A percentile compares a stretch with the other conserved stretches of the same genome.
Evolutionary conservation across 2,329 filamentous ascomycete genomes (phyloP).

Genomic region (Phoma sp.): DNA sequence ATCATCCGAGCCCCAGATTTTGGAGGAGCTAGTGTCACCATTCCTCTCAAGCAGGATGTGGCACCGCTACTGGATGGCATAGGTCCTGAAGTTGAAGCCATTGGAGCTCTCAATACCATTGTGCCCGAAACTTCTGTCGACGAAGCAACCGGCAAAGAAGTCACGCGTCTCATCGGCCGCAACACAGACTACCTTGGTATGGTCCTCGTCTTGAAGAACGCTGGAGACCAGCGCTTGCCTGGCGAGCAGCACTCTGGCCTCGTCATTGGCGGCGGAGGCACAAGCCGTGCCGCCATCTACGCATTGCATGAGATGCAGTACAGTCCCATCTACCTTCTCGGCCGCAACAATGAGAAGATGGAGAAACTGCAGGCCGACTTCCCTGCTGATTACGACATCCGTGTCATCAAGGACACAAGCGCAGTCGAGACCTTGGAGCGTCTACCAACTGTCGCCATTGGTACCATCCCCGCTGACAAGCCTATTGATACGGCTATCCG

Average conservation of each 20-base stretch:
- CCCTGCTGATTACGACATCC: conserved; percentile 73
- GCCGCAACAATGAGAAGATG: conserved; percentile 75
- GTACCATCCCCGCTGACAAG: conserved; percentile 88
- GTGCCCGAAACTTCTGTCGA: conserved; percentile 62
- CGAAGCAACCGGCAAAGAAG: conserved; percentile 49
- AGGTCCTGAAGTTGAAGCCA: conserved; percentile 77
- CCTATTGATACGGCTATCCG: conserved; percentile 78
- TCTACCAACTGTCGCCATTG: conserved; percentile 76
- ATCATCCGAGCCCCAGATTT: conserved; percentile 77
- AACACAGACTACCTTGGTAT: conserved; percentile 98
- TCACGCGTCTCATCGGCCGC: conserved; percentile 73
- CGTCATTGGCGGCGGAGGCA: conserved; percentile 91
- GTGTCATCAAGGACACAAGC: conserved; percentile 58
- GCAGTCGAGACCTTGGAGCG: conserved; percentile 56
- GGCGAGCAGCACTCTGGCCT: conserved; percentile 65
- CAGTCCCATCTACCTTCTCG: conserved; percentile 85
- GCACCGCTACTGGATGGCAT: conserved; percentile 82
- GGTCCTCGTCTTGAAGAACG: conserved; percentile 76
- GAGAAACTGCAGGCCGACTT: conserved; percentile 74
- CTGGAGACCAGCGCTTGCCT: conserved; percentile 57
- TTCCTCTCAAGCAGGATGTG: conserved; percentile 90
- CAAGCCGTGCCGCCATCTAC: conserved; percentile 88
- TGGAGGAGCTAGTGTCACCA: conserved; percentile 93
- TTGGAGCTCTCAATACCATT: conserved; percentile 95
- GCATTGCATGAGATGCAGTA: conserved; percentile 85